Base-by-base conservation (phyloP, 2,329 filamentous ascomycete genomes). In the Verticillium dahliae region DNA sequence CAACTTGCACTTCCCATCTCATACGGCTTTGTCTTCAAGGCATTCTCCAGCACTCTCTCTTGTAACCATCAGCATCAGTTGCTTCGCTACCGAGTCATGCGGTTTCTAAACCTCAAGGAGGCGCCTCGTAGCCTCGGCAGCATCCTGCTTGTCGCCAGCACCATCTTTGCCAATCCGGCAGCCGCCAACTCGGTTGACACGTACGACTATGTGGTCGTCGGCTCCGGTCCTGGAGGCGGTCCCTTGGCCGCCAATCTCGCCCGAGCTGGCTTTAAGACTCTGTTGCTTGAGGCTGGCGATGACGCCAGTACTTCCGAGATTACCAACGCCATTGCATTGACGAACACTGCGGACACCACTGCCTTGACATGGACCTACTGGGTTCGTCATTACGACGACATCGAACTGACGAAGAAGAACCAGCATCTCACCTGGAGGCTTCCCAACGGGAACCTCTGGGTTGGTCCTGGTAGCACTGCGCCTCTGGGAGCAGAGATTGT, bases 141-240 rank as follows among this genome's bases (percentile, higher is more conserved):
- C 3, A 31, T 31, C 27, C 27, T 31, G 27, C 27, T 31, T 31
- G 3, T 31, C 27, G 27, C 27, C 3, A 31, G 27, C 27, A 31
- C 27, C 27, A 31, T 31, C 27, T 31, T 31, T 31, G 27, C 27
- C 27, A 31, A 31, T 31, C 27, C 27, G 27, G 27, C 27, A 31
- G 4, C 27, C 3, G 27, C 27, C 27, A 31, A 31, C 27, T 31
- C 27, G 27, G 27, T 31, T 31, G 27, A 31, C 5, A 31, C 27
- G 27, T 85, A 85, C 64, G 84, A 86, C 64, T 87, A 85, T 70
- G 75, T 86, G 13, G 75, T 86, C 10, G 80, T 86, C 35, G 84
- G 84, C 5, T 83, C 80, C 13, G 83, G 83, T 1, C 76, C 82
- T 1, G 83, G 83, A 56, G 83, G 83, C 57, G 81, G 77, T 35